Evolutionary conservation across 2,329 filamentous ascomycete genomes (phyloP), one percentile per base, ranked within the genome.

Genomic region (Ophiosphaerella korrae): DNA sequence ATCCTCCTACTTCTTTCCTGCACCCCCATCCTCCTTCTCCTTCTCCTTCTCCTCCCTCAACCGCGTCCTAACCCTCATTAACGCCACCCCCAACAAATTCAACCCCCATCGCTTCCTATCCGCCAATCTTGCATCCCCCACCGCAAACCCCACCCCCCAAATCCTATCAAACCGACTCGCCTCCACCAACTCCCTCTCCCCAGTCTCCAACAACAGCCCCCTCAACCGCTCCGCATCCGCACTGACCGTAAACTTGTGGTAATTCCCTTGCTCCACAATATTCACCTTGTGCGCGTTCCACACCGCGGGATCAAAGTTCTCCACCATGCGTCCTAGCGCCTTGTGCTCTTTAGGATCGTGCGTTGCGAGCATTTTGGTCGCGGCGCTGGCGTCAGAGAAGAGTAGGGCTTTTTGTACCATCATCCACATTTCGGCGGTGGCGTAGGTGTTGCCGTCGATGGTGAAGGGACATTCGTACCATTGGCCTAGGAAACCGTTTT

Each of bases 141-240:
- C 81, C 2, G 63, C 73, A 60, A 83, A 88, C 5, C 87, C 87
- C 39, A 89, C 75, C 1, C 86, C 87, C 87, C 86, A 89, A 46
- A 88, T 80, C 5, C 77, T 64, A 73, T 89, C 86, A 50, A 69
- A 76, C 9, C 85, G 82, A 24, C 68, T 72, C 3, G 75, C 74
- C 67, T 78, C 55, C 2, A 88, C 83, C 18, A 89, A 63, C 68
- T 86, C 81, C 39, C 80, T 74, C 5, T 84, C 79, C 0, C 82
- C 84, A 1, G 87, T 89, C 7, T 66, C 76, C 37, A 88, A 67
- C 54, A 90, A 63, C 71, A 75, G 67, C 24, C 68, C 71, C 42
- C 70, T 74, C 58, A 88, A 66, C 13, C 73, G 72, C 5, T 70
- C 67, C 2, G 77, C 74, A n/a, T 74, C 62, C 9, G 71, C 59